Evolutionary conservation across 2,329 filamentous ascomycete genomes (phyloP), one percentile per base, ranked within the genome.

Genomic region (Calonectria hawksworthii): DNA sequence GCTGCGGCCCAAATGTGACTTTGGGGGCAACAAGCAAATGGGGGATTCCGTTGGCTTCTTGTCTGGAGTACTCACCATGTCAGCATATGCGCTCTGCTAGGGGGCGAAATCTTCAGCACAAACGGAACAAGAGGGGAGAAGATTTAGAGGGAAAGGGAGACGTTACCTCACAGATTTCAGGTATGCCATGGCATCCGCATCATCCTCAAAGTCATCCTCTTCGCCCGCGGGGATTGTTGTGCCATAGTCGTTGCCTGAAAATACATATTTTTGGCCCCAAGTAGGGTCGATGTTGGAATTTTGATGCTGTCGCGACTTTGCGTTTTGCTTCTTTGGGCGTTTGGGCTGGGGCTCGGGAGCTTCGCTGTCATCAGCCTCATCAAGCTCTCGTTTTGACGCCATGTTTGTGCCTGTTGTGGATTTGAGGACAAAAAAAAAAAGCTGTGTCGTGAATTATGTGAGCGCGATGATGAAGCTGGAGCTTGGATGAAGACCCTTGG

Each of bases 1-100:
- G 84, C 78, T 89, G 86, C 0, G 90, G 90, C 0, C 90, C 90
- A 34, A 89, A 86, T 75, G 88, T 89, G 14, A 87, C 83, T 77
- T 88, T 90, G 7, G 91, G 89, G 0, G 93, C 94, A 59, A 92
- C 90, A 67, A 97, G 89, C 14, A 97, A 86, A 77, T 93, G 90
- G 1, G 95, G 95, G 41, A 98, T 93, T 13, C 88, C 86, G 74
- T 88, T 91, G n/a, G 95, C 95, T 90, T 98, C 93, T 78, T 91
- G 90, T 86, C 95, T 97, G 85, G 75, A 79, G 81, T 83, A 88
- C 86, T 88, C 86, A 88, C 85, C 86, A 88, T 82, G 89, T 90
- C 86, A 91, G 89, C 82, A 86, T 78, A 56, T 65, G 72, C 65
- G 30, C 54, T 79, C 77, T 79, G 28, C 72, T 71, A 59, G 59